Evolutionary conservation across 2,329 filamentous ascomycete genomes (phyloP).

Genomic region (Tolypocladium tropicale): DNA sequence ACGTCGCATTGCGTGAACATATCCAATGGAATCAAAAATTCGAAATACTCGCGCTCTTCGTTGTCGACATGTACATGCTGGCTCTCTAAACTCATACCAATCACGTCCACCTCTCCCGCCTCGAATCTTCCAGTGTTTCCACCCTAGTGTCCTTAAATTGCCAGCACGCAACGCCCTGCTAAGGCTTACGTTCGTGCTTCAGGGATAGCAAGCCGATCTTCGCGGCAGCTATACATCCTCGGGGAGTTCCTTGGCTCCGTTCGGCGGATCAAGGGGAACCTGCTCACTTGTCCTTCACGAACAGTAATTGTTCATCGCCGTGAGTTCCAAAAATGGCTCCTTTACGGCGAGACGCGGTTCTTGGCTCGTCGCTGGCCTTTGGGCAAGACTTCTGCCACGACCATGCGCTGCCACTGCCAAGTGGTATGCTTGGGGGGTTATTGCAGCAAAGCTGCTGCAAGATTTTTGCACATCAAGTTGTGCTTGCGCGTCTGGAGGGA

Average conservation of each 20-base stretch:
- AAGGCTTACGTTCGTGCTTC: background rate
- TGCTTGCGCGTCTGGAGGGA: background rate
- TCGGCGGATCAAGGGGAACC: background rate
- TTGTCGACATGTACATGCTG: background rate
- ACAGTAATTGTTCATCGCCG: background rate
- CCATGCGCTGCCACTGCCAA: slow-evolving; percentile 3
- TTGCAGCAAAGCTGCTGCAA: background rate
- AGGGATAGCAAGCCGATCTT: background rate
- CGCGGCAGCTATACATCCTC: background rate
- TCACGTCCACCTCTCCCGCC: background rate
- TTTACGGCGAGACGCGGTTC: background rate
- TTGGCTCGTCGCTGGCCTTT: background rate
- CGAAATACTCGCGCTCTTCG: background rate
- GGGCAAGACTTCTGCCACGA: background rate
- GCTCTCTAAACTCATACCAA: background rate
- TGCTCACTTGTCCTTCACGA: background rate
- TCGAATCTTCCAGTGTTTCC: background rate
- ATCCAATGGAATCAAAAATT: background rate
- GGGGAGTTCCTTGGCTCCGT: background rate
- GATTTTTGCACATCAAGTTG: slow-evolving; percentile 8
- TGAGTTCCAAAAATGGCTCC: background rate
- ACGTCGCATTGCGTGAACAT: background rate
- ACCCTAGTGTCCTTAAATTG: background rate
- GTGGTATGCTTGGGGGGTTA: background rate
- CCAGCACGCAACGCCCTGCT: background rate